Evolutionary conservation across 805 yeast species (phyloP).

Genomic region (Wickerhamiella shivajii): DNA sequence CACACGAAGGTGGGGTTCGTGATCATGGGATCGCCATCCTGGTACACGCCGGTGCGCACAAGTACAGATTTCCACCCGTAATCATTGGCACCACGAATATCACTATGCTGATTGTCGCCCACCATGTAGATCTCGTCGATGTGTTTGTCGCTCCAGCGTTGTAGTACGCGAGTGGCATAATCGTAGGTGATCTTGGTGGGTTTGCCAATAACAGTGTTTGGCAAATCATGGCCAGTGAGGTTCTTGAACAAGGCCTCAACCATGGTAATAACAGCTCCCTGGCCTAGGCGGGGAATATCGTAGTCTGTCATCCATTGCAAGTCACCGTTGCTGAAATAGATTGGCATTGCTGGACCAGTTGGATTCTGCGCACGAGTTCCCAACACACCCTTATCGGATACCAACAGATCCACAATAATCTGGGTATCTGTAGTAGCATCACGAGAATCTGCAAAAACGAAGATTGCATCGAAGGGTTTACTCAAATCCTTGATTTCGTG

Average conservation of each 20-base stretch:
- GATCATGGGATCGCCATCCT: conserved; percentile 31
- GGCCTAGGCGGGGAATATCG: conserved; percentile 69
- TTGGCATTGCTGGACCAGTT: conserved; percentile 62
- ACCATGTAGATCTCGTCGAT: conserved; percentile 71
- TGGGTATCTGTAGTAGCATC: conserved; percentile 79
- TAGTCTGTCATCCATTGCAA: conserved; percentile 89
- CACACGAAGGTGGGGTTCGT: conserved; percentile 37
- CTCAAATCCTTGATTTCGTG: conserved; percentile 44
- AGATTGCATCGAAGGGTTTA: conserved; percentile 58
- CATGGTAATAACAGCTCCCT: conserved; percentile 88
- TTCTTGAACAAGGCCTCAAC: conserved; percentile 74
- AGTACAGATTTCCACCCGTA: conserved; percentile 83
- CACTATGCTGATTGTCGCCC: conserved; percentile 92
- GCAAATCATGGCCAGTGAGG: conserved; percentile 67
- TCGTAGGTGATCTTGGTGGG: conserved; percentile 80
- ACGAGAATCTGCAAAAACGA: conserved; percentile 83
- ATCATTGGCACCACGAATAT: conserved; percentile 74
- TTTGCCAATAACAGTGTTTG: conserved; percentile 75
- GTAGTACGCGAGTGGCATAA: conserved; percentile 65
- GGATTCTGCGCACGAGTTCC: conserved; percentile 45
- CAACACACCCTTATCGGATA: conserved; percentile 68
- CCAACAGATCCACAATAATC: conserved; percentile 64
- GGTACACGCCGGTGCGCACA: conserved; percentile 78
- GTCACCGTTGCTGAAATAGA: conserved; percentile 83
- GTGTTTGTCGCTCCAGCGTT: conserved; percentile 36